A percentile compares a stretch with the other conserved stretches of the same genome.
phyloP scores from a whole-genome alignment of 345 rosid species.

The Eucalyptus dawsonii region DNA sequence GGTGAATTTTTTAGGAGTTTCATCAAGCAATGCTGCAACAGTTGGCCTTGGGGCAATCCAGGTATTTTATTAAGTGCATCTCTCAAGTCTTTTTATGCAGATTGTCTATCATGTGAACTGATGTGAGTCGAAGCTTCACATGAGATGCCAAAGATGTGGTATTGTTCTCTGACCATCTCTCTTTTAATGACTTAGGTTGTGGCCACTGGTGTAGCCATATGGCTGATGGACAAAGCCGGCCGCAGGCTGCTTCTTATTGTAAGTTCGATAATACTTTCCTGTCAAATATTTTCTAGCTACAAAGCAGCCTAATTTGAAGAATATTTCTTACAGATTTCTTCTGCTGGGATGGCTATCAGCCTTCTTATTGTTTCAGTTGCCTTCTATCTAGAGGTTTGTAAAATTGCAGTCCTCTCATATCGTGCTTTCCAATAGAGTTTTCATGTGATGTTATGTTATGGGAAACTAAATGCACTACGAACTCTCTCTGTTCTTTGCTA shows the following conservation, averaged over 20 bases:
- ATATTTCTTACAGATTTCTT: constrained; percentile 42
- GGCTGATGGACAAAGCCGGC: constrained; percentile 81
- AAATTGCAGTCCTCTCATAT: background rate
- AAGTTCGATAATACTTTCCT: constrained; percentile 2
- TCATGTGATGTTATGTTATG: background rate
- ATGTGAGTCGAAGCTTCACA: background rate
- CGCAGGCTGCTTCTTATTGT: constrained; percentile 84
- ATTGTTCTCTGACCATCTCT: background rate
- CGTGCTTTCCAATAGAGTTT: background rate
- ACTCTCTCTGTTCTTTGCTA: background rate
- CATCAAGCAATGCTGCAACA: constrained; percentile 67
- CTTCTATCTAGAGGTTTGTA: constrained; percentile 49
- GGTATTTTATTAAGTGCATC: constrained; percentile 20
- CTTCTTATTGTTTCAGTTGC: constrained; percentile 57
- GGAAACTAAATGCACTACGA: background rate
- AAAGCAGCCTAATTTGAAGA: background rate
- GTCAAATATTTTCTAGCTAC: background rate
- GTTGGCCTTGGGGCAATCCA: constrained; percentile 72
- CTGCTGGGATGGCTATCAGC: constrained; percentile 73
- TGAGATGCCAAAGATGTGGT: background rate
- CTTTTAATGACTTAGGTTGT: constrained; percentile 30
- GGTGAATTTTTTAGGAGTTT: constrained; percentile 34
- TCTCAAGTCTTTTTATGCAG: background rate
- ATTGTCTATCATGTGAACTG: background rate
- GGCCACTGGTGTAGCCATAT: constrained; percentile 71